phyloP scores from a whole-genome alignment of 2,329 filamentous ascomycete species.

The Juglanconis oblonga region DNA sequence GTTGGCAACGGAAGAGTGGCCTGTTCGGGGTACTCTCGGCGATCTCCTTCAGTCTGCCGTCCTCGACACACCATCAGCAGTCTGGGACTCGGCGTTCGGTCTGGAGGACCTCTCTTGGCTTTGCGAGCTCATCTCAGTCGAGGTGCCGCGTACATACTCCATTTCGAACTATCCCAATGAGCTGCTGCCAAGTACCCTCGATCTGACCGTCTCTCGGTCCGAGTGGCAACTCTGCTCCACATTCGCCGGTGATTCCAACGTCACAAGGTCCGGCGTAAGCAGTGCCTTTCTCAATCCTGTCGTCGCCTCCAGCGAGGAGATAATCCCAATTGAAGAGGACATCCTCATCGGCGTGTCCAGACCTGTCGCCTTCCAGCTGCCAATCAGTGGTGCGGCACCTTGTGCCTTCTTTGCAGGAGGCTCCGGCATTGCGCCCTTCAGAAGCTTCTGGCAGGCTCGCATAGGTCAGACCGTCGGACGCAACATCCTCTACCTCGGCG shows the following conservation, averaged over 20 bases:
- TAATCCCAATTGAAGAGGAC: slow-evolving; percentile 41
- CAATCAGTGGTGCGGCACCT: slow-evolving; percentile 46
- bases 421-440: slow-evolving; percentile 51
- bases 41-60: slow-evolving; percentile 49
- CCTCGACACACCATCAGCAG: slow-evolving; percentile 42
- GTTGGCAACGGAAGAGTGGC: slow-evolving; percentile 49
- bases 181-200: slow-evolving; percentile 47
- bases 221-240: slow-evolving; percentile 46
- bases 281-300: slow-evolving; percentile 54
- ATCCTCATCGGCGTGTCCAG: slow-evolving; percentile 51
- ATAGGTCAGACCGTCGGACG: slow-evolving; percentile 37
- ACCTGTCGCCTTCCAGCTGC: slow-evolving; percentile 49
- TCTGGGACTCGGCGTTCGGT: slow-evolving; percentile 50
- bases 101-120: slow-evolving; percentile 44
- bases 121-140: slow-evolving; percentile 42
- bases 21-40: slow-evolving; percentile 46
- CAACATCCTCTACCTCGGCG: slow-evolving; percentile 49
- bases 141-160: slow-evolving; percentile 51
- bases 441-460: slow-evolving; percentile 52
- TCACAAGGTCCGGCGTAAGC: slow-evolving; percentile 43
- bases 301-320: slow-evolving; percentile 35
- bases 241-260: slow-evolving; percentile 31
- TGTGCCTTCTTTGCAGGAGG: slow-evolving; percentile 53
- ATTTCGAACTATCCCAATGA: slow-evolving; percentile 50
- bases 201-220: slow-evolving; percentile 49